Evolutionary conservation across 2,329 filamentous ascomycete species (phyloP).

Genomic region (Colletotrichum caudatum): DNA sequence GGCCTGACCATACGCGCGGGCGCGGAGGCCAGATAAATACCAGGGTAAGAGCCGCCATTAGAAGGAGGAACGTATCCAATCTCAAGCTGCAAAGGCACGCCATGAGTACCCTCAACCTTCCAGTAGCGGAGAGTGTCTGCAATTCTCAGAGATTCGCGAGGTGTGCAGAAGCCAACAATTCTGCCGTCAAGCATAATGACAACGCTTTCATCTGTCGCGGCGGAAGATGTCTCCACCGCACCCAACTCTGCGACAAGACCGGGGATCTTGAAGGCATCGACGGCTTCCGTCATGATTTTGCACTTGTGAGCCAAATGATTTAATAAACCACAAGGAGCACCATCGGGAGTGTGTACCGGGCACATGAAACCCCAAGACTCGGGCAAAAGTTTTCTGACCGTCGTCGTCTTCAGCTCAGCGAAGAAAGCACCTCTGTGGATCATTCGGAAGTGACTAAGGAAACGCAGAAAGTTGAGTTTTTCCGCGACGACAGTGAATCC

Average conservation of each 20-base stretch:
- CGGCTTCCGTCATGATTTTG: constrained; percentile 80
- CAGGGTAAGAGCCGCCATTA: constrained; percentile 93
- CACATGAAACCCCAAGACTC: constrained; percentile 99
- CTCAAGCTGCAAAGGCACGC: constrained; percentile 86
- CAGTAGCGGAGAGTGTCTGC: constrained; percentile 90
- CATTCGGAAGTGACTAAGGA: constrained; percentile 99
- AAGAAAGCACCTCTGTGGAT: constrained; percentile 99
- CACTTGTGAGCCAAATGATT: constrained; percentile 98
- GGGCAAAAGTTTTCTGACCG: constrained; percentile 92
- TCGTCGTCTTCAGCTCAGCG: constrained; percentile 95
- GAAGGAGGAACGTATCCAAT: constrained; percentile 92
- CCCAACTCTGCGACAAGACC: constrained; percentile 83
- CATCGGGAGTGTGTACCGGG: constrained; percentile 97
- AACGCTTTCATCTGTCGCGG: constrained; percentile 84
- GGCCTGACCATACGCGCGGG: constrained; percentile 89
- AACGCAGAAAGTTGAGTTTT: constrained; percentile 98
- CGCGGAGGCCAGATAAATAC: constrained; percentile 91
- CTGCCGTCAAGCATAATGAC: constrained; percentile 91
- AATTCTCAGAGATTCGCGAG: constrained; percentile 83
- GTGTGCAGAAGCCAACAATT: constrained; percentile 90
- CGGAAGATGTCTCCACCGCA: constrained; percentile 79
- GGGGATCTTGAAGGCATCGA: constrained; percentile 82
- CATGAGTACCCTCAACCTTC: constrained; percentile 90
- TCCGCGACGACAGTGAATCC: constrained; percentile 97
- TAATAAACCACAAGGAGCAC: constrained; percentile 90